phyloP scores from a whole-genome alignment of 2,329 filamentous ascomycete species.

The Akanthomyces muscarius region DNA sequence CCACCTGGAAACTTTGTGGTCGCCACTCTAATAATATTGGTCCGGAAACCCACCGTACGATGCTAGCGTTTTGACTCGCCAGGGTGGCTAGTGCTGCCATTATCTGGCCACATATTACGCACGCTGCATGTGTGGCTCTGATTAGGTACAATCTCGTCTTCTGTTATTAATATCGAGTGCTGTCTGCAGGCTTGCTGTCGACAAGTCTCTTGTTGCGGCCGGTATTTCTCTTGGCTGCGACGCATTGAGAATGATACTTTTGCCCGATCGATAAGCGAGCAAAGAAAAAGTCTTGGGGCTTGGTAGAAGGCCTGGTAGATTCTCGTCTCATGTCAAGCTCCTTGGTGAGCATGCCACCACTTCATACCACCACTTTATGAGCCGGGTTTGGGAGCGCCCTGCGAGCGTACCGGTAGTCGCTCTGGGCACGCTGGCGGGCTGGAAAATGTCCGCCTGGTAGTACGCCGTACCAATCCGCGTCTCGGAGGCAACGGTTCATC shows the following conservation, averaged over 20 bases:
- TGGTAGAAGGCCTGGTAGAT: neutral
- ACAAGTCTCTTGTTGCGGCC: neutral
- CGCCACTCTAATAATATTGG: neutral
- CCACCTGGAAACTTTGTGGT: neutral
- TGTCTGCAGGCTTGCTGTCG: neutral
- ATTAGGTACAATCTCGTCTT: neutral
- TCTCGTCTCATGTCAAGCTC: neutral
- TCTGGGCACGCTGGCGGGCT: neutral
- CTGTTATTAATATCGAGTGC: neutral
- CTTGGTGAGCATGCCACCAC: neutral
- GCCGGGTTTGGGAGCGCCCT: neutral
- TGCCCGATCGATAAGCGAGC: conserved; percentile 1
- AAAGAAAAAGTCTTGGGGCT: neutral
- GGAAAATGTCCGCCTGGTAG: neutral
- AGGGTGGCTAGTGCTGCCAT: neutral
- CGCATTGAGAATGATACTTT: neutral
- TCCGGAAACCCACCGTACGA: conserved; percentile 6
- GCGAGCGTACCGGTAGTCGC: neutral
- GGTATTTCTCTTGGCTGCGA: neutral
- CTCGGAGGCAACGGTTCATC: neutral
- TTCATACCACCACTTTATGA: neutral
- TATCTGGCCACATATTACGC: conserved; percentile 6
- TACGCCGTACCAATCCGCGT: neutral
- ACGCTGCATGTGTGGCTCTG: conserved; percentile 1
- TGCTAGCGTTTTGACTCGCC: conserved; percentile 5